Evolutionary conservation across 139 green algal genomes (phyloP).

Genomic region (Pleodorina starrii): DNA sequence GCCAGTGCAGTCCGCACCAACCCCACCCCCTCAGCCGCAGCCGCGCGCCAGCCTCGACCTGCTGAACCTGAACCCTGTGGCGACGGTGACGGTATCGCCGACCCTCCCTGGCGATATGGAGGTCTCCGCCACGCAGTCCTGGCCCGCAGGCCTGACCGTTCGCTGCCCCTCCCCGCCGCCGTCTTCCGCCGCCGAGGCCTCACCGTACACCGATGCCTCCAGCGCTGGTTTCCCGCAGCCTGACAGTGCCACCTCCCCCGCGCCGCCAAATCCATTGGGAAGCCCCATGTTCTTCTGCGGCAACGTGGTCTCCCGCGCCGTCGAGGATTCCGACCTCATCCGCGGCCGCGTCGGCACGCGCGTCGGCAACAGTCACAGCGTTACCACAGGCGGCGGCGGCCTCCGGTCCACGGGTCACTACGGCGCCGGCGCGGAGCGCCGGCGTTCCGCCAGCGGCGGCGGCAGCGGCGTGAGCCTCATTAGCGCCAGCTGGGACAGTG

Average conservation of each 20-base stretch:
- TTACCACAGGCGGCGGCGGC: background rate
- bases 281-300: constrained; percentile 1
- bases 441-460: background rate
- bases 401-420: background rate
- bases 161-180: background rate
- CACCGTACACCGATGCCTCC: background rate
- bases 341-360: background rate
- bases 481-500: background rate
- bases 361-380: no score
- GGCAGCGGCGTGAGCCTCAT: background rate
- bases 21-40: background rate
- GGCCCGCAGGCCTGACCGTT: background rate
- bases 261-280: background rate
- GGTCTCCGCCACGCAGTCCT: background rate
- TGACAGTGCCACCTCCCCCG: background rate
- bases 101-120: background rate
- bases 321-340: background rate
- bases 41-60: constrained; percentile 25
- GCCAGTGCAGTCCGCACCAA: no score
- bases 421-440: background rate
- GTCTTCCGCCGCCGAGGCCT: background rate
- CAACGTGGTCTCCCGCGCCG: background rate
- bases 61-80: background rate
- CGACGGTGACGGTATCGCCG: background rate
- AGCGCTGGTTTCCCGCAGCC: no score